Conservation (phyloP, 2,329 filamentous ascomycete genomes). For the Arthroderma uncinatum region DNA sequence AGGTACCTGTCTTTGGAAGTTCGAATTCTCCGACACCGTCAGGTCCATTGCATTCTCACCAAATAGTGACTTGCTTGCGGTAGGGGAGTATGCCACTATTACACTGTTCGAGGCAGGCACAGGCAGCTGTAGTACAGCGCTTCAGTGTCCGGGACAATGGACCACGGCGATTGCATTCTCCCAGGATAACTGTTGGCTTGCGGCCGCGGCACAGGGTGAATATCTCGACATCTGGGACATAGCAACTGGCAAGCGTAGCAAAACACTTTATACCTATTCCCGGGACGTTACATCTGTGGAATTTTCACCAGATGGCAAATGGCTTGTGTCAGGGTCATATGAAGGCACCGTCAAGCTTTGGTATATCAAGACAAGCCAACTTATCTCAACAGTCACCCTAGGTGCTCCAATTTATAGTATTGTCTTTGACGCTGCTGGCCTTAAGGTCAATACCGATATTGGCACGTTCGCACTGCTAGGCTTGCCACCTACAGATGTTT, state of each 20-base stretch:
- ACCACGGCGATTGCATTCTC: not conserved
- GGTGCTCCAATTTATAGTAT: not conserved
- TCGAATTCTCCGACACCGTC: not conserved
- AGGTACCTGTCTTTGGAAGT: not conserved
- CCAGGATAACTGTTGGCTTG: not conserved
- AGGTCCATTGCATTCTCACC: not conserved
- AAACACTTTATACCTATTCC: slow-evolving; percentile 15
- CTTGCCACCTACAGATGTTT: not conserved
- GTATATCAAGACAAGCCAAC: not conserved
- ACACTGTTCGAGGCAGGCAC: not conserved
- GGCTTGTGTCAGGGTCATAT: slow-evolving; percentile 6
- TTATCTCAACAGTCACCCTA: not conserved
- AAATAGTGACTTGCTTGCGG: too few relatives aligned
- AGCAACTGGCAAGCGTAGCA: not conserved
- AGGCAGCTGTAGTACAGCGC: not conserved
- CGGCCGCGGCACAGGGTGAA: not conserved
- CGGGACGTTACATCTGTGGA: slow-evolving; percentile 7
- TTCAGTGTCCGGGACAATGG: not conserved
- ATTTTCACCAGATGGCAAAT: slow-evolving; percentile 3
- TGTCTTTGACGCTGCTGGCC: not conserved
- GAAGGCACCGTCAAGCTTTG: slow-evolving; percentile 6
- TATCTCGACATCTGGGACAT: slow-evolving; percentile 3
- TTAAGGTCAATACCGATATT: not conserved
- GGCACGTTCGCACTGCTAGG: not conserved
- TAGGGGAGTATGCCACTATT: too few relatives aligned